Base-by-base conservation (phyloP, 371 early-diverging fungal genomes). In the Mucor irregularis region DNA sequence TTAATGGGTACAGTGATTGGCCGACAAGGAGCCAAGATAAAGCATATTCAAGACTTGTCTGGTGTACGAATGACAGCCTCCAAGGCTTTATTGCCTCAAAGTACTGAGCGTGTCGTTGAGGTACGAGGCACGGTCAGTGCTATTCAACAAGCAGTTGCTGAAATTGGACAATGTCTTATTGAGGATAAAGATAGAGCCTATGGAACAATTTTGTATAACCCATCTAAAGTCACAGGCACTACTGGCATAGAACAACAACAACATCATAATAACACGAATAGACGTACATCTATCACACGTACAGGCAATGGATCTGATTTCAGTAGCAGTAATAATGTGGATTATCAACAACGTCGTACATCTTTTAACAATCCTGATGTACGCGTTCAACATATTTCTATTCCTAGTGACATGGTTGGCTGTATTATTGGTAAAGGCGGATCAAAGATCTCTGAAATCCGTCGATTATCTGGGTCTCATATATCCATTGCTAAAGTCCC, bases 371-470 rank as follows among this genome's bases (percentile, higher is more conserved):
- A 73, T 53, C 64, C 66, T n/a, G 69, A 73, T 48, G 61, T 84
- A 46, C 78, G 81, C 56, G 88, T 88, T 25, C 93, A 92, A 71
- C 85, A 93, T 64, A 91, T 96, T 55, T 87, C 84, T 43, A 92
- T 95, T 54, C 94, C 97, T 6, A 83, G 83, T 53, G 93, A 94
- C 66, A 90, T 93, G 90, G 95, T 95, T 39, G 96, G 97, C 24
- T 90, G 93, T 61, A 90, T 96, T 58, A 96, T 96, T 61, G 97
- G 97, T 61, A 93, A 91, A 71, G 87, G 82, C 19, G 97, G 97
- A 14, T 69, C 83, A 29, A 90, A 90, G 67, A 96, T 97, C 60
- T 90, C 93, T 42, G 95, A 95, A 71, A 92, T 96, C 55, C 89
- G 96, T 51, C 81, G 86, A 37, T 67, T 86, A 22, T 89, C 91